These are phyloP conservation scores for Colletotrichum sansevieriae DNA, from an alignment of 2,329 filamentous ascomycete genomes.

Conservation along the genomic window DNA sequence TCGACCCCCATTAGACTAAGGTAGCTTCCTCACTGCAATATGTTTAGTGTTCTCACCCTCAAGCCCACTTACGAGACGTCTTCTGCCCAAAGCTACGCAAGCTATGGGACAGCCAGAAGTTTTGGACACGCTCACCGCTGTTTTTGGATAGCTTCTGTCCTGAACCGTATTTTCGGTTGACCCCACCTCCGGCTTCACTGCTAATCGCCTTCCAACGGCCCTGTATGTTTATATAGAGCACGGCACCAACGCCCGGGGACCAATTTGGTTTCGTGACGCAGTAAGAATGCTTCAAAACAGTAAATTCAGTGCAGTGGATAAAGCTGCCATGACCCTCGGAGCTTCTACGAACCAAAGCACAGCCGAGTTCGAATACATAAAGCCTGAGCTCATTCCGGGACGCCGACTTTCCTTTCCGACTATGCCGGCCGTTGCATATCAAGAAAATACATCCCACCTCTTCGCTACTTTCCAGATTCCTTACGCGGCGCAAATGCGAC, in stretches of 20 bases:
- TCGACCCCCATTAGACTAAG: not conserved
- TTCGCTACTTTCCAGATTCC: not conserved
- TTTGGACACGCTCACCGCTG: not conserved
- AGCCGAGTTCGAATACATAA: slow-evolving; percentile 34
- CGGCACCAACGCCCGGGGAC: too few species aligned
- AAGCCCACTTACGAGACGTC: not conserved
- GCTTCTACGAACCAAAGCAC: slow-evolving; percentile 40
- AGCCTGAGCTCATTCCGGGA: slow-evolving; percentile 41
- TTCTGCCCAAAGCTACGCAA: slow-evolving; percentile 3
- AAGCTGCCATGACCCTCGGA: slow-evolving; percentile 37
- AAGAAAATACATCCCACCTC: slow-evolving; percentile 26
- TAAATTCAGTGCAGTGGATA: slow-evolving; percentile 37
- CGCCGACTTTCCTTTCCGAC: slow-evolving; percentile 41
- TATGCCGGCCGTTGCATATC: slow-evolving; percentile 39
- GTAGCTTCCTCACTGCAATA: not conserved
- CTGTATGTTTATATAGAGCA: too few species aligned
- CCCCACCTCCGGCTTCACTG: too few species aligned
- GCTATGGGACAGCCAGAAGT: not conserved
- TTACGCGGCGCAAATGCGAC: slow-evolving; percentile 21
- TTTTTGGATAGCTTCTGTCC: not conserved
- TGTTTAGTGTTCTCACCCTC: not conserved
- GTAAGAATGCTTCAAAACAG: slow-evolving; percentile 24
- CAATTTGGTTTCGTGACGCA: not conserved
- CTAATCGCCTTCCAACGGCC: too few species aligned
- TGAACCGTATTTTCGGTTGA: too few species aligned